Conservation (phyloP, 768 basidiomycete genomes). For the Podaxis sp. region DNA sequence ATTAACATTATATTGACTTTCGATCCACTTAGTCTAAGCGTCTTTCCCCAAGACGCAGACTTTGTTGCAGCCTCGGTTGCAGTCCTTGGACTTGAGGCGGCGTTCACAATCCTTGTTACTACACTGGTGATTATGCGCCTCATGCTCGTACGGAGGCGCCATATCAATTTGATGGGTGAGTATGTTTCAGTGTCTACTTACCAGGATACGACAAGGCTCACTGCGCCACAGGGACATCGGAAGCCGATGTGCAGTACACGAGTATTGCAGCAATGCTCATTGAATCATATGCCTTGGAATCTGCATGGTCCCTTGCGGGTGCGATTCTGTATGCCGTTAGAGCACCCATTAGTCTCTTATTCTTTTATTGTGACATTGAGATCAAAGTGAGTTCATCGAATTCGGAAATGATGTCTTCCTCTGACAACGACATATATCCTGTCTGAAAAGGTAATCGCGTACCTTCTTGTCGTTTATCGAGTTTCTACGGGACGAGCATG, state of each 20-base stretch:
- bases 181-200: neutral
- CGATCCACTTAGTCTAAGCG: neutral
- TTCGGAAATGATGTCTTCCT: neutral
- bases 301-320: neutral
- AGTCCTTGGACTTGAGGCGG: neutral
- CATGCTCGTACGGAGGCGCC: neutral
- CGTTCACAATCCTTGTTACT: neutral
- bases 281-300: constrained; percentile 6
- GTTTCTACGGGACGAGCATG: neutral
- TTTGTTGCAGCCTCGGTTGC: neutral
- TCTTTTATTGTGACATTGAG: neutral
- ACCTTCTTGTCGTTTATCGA: neutral
- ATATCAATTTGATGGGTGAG: neutral
- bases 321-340: neutral
- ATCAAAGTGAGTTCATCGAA: neutral
- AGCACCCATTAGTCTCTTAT: neutral
- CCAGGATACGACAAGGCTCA: neutral
- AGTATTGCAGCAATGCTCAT: neutral
- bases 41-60: neutral
- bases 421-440: neutral
- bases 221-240: neutral
- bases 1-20: neutral
- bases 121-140: neutral
- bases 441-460: neutral
- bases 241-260: neutral